Conservation (phyloP, 768 basidiomycete species). For the Serendipita vermifera region DNA sequence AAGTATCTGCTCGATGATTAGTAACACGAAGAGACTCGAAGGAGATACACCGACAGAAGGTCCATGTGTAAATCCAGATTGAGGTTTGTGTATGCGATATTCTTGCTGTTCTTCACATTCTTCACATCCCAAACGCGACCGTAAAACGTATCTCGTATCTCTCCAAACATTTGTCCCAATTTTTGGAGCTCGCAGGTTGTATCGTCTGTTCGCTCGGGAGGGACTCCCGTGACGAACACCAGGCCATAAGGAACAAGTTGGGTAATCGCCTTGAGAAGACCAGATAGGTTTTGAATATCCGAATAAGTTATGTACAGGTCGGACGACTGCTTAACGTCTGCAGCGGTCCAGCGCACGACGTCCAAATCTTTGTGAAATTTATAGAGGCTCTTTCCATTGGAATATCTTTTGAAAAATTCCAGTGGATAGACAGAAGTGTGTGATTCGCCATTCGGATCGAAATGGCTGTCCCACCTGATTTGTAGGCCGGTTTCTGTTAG, state of each 20-base stretch:
- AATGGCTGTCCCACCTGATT: constrained; percentile 7
- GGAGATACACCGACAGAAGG: constrained; percentile 51
- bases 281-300: constrained; percentile 32
- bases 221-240: constrained; percentile 58
- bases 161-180: constrained; percentile 58
- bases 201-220: constrained; percentile 44
- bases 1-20: constrained; percentile 51
- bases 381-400: constrained; percentile 25
- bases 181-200: constrained; percentile 49
- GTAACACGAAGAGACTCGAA: not conserved
- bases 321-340: constrained; percentile 25
- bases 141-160: constrained; percentile 79
- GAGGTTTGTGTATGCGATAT: constrained; percentile 91
- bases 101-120: constrained; percentile 56
- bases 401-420: constrained; percentile 39
- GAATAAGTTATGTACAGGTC: constrained; percentile 47
- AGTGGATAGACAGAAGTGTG: constrained; percentile 43
- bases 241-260: constrained; percentile 65
- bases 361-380: constrained; percentile 35
- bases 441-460: constrained; percentile 27
- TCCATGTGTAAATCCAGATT: constrained; percentile 87
- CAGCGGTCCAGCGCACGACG: constrained; percentile 34
- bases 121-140: constrained; percentile 81
- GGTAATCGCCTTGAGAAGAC: constrained; percentile 45
- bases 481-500: constrained; percentile 22